Percentiles rank a stretch among this genome's conserved stretches.
phyloP scores from a whole-genome alignment of 441 rosid genomes.

The Melianthus villosus region DNA sequence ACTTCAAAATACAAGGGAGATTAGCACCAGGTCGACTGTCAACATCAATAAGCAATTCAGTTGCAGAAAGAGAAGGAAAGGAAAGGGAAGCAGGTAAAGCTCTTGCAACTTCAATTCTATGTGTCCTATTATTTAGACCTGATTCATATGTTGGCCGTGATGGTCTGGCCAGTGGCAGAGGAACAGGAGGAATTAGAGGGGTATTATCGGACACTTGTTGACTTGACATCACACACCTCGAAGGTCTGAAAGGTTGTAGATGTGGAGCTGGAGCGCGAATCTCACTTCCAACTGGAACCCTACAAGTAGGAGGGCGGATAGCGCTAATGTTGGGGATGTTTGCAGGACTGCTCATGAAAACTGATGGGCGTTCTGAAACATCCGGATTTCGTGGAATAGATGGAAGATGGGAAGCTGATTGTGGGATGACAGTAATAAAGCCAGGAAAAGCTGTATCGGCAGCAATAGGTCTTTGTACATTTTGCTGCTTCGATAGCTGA shows the following conservation, averaged over 20 bases:
- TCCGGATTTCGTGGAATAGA: conserved; percentile 8
- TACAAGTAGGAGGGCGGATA: conserved; percentile 20
- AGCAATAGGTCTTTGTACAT: conserved; percentile 17
- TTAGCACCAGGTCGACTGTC: conserved; percentile 9
- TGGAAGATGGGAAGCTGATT: conserved; percentile 9
- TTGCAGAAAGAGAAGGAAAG: conserved; percentile 7
- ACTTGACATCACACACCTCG: conserved; percentile 6
- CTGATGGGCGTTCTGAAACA: conserved; percentile 14
- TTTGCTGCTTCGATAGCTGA: conserved; percentile 24
- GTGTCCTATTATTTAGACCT: neutral
- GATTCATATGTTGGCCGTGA: neutral
- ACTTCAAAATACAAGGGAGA: conserved; percentile 8
- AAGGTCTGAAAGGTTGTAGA: conserved; percentile 35
- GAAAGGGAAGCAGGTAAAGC: conserved; percentile 8
- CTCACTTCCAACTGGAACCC: conserved; percentile 27
- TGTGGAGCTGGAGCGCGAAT: conserved; percentile 47
- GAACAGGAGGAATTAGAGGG: neutral
- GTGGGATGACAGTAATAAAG: conserved; percentile 5
- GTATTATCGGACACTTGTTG: neutral
- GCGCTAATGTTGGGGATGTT: conserved; percentile 37
- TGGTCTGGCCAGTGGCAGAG: neutral
- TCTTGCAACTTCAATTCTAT: conserved; percentile 8
- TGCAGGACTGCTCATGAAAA: conserved; percentile 16
- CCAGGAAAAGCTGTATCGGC: conserved; percentile 6
- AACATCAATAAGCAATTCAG: conserved; percentile 12